Evolutionary conservation across 1,284 basidiomycete genomes (phyloP), one percentile per base, ranked within the genome.

Genomic region (Porogramme epimiltina): DNA sequence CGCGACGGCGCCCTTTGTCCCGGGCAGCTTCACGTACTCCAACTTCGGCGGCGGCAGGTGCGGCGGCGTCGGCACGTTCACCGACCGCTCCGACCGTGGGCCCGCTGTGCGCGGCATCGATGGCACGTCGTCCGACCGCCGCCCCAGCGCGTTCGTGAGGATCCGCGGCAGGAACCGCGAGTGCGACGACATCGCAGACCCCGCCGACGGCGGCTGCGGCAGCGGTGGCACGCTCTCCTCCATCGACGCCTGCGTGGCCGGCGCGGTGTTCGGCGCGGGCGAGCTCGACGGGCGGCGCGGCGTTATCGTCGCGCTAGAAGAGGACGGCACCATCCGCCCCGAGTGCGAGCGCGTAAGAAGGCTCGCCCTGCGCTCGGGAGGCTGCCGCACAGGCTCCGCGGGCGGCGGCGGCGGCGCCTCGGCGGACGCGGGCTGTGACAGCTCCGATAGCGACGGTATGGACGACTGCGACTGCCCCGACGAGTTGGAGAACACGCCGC

Each of bases 21-120:
- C 87, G 6, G 92, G 91, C 9, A 94, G 77, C 69, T 94, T 94
- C 55, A 93, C 87, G 63, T 93, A 94, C 66, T 94, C 91, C 40
- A 94, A 69, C 66, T 92, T 92, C 2, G 89, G 89, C 5, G 89
- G 84, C n/a, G 88, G 84, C 3, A 81, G 73, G 54, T 80, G 81
- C 15, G 76, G 54, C 10, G 65, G 58, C 10, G 60, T 50, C 5
- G 58, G 47, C 5, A 61, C 38, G 13, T 52, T 52, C 2, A 46
- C 26, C 3, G 52, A 47, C 33, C 41, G 62, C 28, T 62, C 59
- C 5, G 53, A 44, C 25, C 66, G 66, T 16, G 38, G 37, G 28
- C 64, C 64, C 4, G 54, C 26, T 3, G 49, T 45, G 22, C 61
- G 60, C 31, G 75, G 64, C n/a, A 69, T 46, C 4, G 73, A 64